Evolutionary conservation across 768 basidiomycete genomes (phyloP).

Genomic region (Kwoniella botswanensis): DNA sequence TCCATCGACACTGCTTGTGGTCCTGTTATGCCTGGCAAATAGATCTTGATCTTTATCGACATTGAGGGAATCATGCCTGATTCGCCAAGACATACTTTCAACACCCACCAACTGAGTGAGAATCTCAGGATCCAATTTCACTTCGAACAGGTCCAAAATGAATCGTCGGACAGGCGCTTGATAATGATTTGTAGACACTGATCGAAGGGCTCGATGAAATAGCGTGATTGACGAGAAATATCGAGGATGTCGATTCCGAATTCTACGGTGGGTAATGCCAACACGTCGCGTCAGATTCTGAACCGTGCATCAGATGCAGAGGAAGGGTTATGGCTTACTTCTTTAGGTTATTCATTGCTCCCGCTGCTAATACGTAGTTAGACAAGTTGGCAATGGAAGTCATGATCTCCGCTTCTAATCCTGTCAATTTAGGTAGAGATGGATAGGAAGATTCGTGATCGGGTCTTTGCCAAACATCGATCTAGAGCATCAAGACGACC

Average conservation of each 20-base stretch:
- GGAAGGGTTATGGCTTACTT: slow-evolving; percentile 63
- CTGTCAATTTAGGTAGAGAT: slow-evolving; percentile 56
- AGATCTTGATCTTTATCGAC: not conserved
- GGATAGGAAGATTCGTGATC: slow-evolving; percentile 10
- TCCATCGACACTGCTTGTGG: not conserved
- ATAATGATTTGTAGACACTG: slow-evolving; percentile 86
- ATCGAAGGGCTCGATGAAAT: slow-evolving; percentile 82
- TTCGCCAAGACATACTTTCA: slow-evolving; percentile 5
- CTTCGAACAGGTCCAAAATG: slow-evolving; percentile 88
- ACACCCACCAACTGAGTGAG: slow-evolving; percentile 24
- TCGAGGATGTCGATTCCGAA: slow-evolving; percentile 63
- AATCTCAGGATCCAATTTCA: slow-evolving; percentile 64
- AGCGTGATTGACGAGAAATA: slow-evolving; percentile 79
- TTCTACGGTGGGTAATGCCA: slow-evolving; percentile 22
- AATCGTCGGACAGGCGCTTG: slow-evolving; percentile 90
- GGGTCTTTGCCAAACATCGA: slow-evolving; percentile 43
- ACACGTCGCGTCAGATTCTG: no score
- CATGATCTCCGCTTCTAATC: slow-evolving; percentile 79
- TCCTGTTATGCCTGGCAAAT: not conserved
- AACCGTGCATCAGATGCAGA: not conserved
- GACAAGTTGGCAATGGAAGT: slow-evolving; percentile 90
- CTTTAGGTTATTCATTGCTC: slow-evolving; percentile 86
- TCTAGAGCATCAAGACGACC: slow-evolving; percentile 22
- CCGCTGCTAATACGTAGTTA: slow-evolving; percentile 93
- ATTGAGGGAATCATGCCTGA: not conserved